These are phyloP conservation scores for Zasmidium citrigriseum DNA, from an alignment of 2,329 filamentous ascomycete species.

Conservation along the genomic window DNA sequence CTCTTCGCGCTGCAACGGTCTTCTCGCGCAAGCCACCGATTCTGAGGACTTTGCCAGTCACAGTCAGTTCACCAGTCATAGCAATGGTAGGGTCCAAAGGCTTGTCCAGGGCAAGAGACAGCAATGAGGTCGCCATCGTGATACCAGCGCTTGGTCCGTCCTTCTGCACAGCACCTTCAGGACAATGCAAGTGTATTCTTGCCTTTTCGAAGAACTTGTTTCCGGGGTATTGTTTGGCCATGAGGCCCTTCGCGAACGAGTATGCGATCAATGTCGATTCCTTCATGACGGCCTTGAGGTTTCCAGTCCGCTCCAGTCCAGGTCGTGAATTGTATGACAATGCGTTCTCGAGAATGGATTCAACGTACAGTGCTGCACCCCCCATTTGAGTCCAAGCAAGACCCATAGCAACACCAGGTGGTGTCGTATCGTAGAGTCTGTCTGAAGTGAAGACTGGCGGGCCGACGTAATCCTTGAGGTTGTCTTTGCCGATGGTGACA, in stretches of 20 bases:
- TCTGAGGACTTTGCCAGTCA: constrained; percentile 92
- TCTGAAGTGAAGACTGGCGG: constrained; percentile 95
- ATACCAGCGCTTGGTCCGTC: constrained; percentile 81
- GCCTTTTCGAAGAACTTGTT: constrained; percentile 97
- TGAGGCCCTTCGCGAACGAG: constrained; percentile 87
- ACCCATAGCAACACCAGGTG: constrained; percentile 94
- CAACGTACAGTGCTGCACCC: constrained; percentile 93
- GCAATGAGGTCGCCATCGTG: constrained; percentile 93
- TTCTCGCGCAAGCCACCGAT: constrained; percentile 96
- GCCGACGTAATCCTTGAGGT: constrained; percentile 94
- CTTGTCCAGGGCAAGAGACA: constrained; percentile 79
- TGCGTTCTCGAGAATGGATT: constrained; percentile 88
- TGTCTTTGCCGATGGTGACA: constrained; percentile 82
- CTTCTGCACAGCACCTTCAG: constrained; percentile 93
- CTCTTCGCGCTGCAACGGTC: constrained; percentile 90
- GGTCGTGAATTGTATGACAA: constrained; percentile 73
- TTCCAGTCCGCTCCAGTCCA: constrained; percentile 86
- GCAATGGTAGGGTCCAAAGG: constrained; percentile 83
- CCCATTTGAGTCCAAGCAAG: constrained; percentile 98
- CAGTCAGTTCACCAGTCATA: constrained; percentile 96
- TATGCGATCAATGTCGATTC: constrained; percentile 95
- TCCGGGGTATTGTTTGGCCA: constrained; percentile 80
- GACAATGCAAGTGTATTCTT: constrained; percentile 91
- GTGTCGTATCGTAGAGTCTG: constrained; percentile 89
- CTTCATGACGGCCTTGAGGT: constrained; percentile 96